Evolutionary conservation across 2,329 filamentous ascomycete genomes (phyloP).

Genomic region (Immersiporthe knoxdaviesiana): DNA sequence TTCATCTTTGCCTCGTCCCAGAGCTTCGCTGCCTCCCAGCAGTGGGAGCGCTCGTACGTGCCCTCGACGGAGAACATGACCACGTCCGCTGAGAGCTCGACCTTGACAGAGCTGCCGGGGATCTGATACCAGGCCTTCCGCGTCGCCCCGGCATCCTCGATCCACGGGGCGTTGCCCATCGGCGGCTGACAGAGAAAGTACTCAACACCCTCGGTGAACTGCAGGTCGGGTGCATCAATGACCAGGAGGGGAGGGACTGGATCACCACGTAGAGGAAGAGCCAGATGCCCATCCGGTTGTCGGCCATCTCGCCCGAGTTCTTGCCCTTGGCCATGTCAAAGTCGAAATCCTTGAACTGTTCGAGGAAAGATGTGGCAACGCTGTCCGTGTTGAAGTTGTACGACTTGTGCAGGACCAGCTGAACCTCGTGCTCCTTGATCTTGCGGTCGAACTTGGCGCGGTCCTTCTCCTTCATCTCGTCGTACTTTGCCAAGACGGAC

Average conservation of each 20-base stretch:
- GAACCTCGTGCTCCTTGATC: conserved; percentile 78
- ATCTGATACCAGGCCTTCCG: conserved; percentile 76
- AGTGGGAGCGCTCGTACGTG: conserved; percentile 61
- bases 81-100: conserved; percentile 63
- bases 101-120: conserved; percentile 61
- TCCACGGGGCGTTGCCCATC: conserved; percentile 74
- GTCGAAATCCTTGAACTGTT: conserved; percentile 73
- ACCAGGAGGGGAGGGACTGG: conserved; percentile 79
- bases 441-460: conserved; percentile 73
- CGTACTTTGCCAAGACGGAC: conserved; percentile 66
- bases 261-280: conserved; percentile 79
- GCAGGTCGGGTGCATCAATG: conserved; percentile 72
- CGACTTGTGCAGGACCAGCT: conserved; percentile 74
- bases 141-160: conserved; percentile 64
- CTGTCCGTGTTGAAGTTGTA: conserved; percentile 76
- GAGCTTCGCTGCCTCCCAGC: conserved; percentile 56
- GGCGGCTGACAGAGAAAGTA: conserved; percentile 82
- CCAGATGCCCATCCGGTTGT: conserved; percentile 78
- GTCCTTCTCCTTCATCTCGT: conserved; percentile 70
- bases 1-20: conserved; percentile 44
- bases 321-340: conserved; percentile 67
- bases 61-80: conserved; percentile 65
- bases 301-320: conserved; percentile 66
- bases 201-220: conserved; percentile 72
- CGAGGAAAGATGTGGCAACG: conserved; percentile 63